These are phyloP conservation scores for Candida sphagnicola DNA, from an alignment of 805 yeast species.

Conservation along the genomic window DNA sequence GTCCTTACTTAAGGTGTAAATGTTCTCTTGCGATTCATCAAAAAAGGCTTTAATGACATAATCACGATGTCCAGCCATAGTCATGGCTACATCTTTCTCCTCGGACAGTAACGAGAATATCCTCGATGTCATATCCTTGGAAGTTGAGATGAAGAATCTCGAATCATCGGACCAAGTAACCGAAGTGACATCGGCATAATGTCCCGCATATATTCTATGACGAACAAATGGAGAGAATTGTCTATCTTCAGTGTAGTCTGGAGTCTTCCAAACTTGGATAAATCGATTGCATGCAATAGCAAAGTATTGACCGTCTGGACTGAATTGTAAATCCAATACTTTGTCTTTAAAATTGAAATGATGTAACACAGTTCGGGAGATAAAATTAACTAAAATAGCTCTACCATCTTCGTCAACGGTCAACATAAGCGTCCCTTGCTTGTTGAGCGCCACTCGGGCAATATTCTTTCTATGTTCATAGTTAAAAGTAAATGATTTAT, in stretches of 20 bases:
- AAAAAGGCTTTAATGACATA: constrained; percentile 85
- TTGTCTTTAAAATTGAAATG: constrained; percentile 88
- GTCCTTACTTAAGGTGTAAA: constrained; percentile 89
- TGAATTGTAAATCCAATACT: constrained; percentile 72
- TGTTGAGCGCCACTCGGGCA: constrained; percentile 73
- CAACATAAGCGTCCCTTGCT: constrained; percentile 72
- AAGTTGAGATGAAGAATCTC: constrained; percentile 77
- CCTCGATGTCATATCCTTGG: constrained; percentile 86
- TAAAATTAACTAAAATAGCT: constrained; percentile 85
- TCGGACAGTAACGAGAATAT: constrained; percentile 71
- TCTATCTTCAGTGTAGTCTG: constrained; percentile 72
- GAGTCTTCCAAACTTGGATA: constrained; percentile 92
- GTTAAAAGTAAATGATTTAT: constrained; percentile 81
- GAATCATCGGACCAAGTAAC: constrained; percentile 90
- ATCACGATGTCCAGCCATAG: constrained; percentile 91
- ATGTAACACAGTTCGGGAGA: constrained; percentile 79
- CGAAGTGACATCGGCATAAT: constrained; percentile 74
- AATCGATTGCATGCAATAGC: constrained; percentile 82
- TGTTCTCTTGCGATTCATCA: constrained; percentile 79
- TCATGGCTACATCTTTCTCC: constrained; percentile 70
- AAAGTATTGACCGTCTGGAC: constrained; percentile 84
- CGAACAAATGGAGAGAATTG: constrained; percentile 96
- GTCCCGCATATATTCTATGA: constrained; percentile 88
- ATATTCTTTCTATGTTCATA: constrained; percentile 91
- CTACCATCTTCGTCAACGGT: constrained; percentile 91